Base-by-base conservation (phyloP, 2,329 filamentous ascomycete genomes). In the Neonectria punicea region DNA sequence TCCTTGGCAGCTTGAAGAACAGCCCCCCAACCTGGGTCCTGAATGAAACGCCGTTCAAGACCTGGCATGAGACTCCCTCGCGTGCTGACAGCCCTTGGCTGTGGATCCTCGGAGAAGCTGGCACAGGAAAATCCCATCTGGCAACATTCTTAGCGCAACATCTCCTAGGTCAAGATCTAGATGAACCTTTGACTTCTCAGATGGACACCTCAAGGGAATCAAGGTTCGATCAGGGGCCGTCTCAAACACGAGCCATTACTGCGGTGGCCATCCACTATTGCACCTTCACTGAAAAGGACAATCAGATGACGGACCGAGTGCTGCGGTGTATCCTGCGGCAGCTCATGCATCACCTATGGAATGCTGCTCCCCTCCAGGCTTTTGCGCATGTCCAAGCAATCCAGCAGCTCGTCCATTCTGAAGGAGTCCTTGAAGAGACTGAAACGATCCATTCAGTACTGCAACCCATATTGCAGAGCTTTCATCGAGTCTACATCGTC, bases 21-120 rank as follows among this genome's bases (percentile, higher is more conserved):
- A 56, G 53, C 53, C 53, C 36, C 5, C 53, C 53, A 30, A 28
- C n/a, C 7, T 56, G 53, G 53, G 11, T 56, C 13, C 53, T 56
- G 4, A 28, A 46, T 3, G 53, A 56, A 18, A 18, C n/a, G 7
- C 14, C 16, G 2, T 46, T 44, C 39, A 13, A n/a, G 18, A 7
- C 11, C 25, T 56, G 53, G 53, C 8, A 13, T 3, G 4, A 22
- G 18, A 25, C 13, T 10, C 5, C 20, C 30, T 44, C 25, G n/a
- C 8, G 10, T 14, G 8, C 3, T 18, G 13, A 18, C 1, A n/a
- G 22, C 6, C 16, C 36, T 6, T 56, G 53, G 53, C 25, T 56
- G 7, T 56, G 53, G 53, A 56, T 56, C 20, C 14, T 56, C 10
- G 53, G 53, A 20, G 53, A 56, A 36, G 28, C 49, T 1, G 49